Base-by-base conservation (phyloP, 1,284 basidiomycete genomes). In the Rhodotorula mucilaginosa region DNA sequence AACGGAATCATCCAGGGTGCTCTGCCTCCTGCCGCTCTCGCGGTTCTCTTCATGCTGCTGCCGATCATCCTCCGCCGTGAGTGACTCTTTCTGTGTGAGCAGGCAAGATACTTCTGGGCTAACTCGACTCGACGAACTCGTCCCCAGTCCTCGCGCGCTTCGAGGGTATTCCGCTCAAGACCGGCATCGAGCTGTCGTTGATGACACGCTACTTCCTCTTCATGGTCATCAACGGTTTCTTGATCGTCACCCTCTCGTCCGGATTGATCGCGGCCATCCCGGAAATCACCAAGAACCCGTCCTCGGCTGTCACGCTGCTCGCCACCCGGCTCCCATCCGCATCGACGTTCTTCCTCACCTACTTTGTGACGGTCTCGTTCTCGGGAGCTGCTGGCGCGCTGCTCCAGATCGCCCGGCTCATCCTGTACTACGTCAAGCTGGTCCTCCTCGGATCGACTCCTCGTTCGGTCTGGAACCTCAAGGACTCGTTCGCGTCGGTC, bases 271-370 rank as follows among this genome's bases (percentile, higher is more conserved):
- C 87, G 2, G 85, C 92, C 0, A 83, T 94, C 7, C 83, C 85
- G 3, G 78, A 83, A n/a, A 81, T 96, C 48, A 79, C 87, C 19
- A 81, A 87, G 61, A 85, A 89, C 77, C 89, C 90, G 0, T 82
- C 82, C 2, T 85, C 84, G 7, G 83, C 90, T 44, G 88, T 92
- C 0, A 84, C 82, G 0, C 81, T 90, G 13, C 84, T 97, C 61
- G 81, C 82, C n/a, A 68, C 77, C 15, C 88, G 92, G 65, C 84
- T 99, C 29, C 96, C 96, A 0, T 81, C 86, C 72, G 91, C 93
- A 0, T 92, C 91, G 26, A 94, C 88, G 70, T 99, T 97, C 87
- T 97, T 97, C 89, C 85, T 98, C 65, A 94, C 92, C 83, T 94
- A 83, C 73, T 77, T 82, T 58, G 87, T 84, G 79, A 73, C 81